phyloP scores from a whole-genome alignment of 2,329 filamentous ascomycete species.

The Diatrype stigma region DNA sequence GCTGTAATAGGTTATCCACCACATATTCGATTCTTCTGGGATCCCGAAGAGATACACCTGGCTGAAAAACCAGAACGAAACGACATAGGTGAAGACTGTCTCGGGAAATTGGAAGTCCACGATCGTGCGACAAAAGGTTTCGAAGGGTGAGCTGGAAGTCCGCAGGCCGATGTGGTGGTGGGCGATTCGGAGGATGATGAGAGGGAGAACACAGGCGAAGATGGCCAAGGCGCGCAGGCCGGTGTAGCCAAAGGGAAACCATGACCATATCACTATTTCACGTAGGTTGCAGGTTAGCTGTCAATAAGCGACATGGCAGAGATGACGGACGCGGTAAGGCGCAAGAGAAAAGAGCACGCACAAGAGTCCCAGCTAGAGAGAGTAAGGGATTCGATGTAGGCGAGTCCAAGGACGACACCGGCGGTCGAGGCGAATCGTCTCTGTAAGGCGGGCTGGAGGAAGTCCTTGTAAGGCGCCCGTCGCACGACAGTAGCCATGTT shows the following conservation, averaged over 20 bases:
- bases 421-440: conserved; percentile 79
- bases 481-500: conserved; percentile 53
- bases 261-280: conserved; percentile 71
- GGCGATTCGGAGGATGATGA: conserved; percentile 82
- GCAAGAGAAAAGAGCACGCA: no score
- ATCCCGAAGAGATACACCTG: conserved; percentile 76
- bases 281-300: conserved; percentile 2
- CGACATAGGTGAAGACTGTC: conserved; percentile 69
- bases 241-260: conserved; percentile 75
- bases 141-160: conserved; percentile 64
- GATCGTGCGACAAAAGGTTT: conserved; percentile 57
- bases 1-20: conserved; percentile 67
- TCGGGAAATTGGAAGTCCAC: conserved; percentile 59
- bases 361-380: conserved; percentile 67
- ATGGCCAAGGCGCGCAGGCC: conserved; percentile 72
- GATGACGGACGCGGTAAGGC: not conserved
- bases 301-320: not conserved
- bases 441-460: conserved; percentile 83
- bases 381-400: conserved; percentile 68
- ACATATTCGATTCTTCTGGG: conserved; percentile 56
- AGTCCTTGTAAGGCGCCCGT: conserved; percentile 74
- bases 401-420: conserved; percentile 62
- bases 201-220: conserved; percentile 68
- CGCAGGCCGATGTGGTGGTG: conserved; percentile 73
- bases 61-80: conserved; percentile 76